Base-by-base conservation (phyloP, 2,329 filamentous ascomycete genomes). In the Epichloe bromicola region DNA sequence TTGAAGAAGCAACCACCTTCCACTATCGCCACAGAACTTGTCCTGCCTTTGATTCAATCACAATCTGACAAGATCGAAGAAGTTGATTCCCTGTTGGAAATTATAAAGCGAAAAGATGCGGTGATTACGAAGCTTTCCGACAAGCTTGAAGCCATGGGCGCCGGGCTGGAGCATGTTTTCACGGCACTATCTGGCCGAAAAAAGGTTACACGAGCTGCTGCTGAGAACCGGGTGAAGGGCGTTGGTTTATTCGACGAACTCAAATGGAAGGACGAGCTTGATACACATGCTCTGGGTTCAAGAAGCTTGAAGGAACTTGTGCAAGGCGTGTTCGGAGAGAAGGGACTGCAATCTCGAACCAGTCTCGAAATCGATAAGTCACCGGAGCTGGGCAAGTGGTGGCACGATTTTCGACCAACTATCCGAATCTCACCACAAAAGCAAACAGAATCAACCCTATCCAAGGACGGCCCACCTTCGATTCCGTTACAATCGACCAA, bases 91-190 rank as follows among this genome's bases (percentile, higher is more conserved):
- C 63, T 81, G 5, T 52, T 71, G 11, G 57, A 64, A 1, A 62
- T 66, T 4, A 61, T 80, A 11, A 62, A 60, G 8, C 70, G 77
- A 23, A 80, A 80, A 58, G 78, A 80, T 54, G 61, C 62, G 2
- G 66, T 79, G 17, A 70, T 80, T 39, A 61, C 61, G 11, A 76
- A 71, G 54, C 61, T 80, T 15, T 56, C 74, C 4, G 76, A 80
- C 57, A 80, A 80, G 61, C 63, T 80, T 1, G 75, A 76, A 52
- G 68, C 70, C 2, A 69, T 71, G 48, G 74, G 75, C 2, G 73
- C 67, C 0, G 72, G 75, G 0, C 60, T 79, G 8, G 77, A 79
- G 52, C 67, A 75, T 54, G 66, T 79, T 10, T 81, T 80, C 60
- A 73, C 73, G 34, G 57, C 68, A 5, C 62, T 79, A 3, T 70